Base-by-base conservation (phyloP, 1,139 yeast genomes). In the Sugiyamaella pinicola region DNA sequence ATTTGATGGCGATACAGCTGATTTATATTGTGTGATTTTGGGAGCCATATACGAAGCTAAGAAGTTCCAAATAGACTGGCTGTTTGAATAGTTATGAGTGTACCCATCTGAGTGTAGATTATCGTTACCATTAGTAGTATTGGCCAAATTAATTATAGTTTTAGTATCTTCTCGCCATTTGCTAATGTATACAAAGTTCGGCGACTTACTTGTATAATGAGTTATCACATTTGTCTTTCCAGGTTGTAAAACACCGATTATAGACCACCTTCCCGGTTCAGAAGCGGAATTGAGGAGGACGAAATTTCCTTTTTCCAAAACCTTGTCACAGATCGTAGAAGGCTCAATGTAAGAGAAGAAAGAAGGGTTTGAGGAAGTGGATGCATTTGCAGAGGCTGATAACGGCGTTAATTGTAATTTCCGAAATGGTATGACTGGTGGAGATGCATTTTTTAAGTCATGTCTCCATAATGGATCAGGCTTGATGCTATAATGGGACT, bases 191-290 rank as follows among this genome's bases (percentile, higher is more conserved):
- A 60, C 66, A 26, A 42, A 38, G 15, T 59, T 58, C 1, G 67
- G 60, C 10, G 51, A 40, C 42, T 58, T 47, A 8, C 52, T 58
- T 0, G 80, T 74, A 1, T 89, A 87, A 63, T 89, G 91, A 1
- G 88, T 79, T 22, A 89, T 74, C 1, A 84, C 80, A 17, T 76
- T 76, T 1, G 95, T 83, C 29, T 69, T 65, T 0, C 72, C 74
- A 1, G 60, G 59, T 12, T 77, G 77, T 0, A 95, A 89, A 1
- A 89, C 62, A 0, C 96, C 97, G 53, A 93, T 79, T 9, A 93
- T 83, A 0, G 96, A 83, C 93, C 95, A 89, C 55, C 83, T 78
- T 0, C 98, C 97, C 0, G 96, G 96, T 10, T 71, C 64, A 0
- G 90, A 77, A 0, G 95, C 93, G 1, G 95, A 86, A 62, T 87